A percentile compares a stretch with the other conserved stretches of the same genome.
These are phyloP conservation scores for Abrus pulchellus DNA, from an alignment of 306 rosid species.

Conservation along the genomic window DNA sequence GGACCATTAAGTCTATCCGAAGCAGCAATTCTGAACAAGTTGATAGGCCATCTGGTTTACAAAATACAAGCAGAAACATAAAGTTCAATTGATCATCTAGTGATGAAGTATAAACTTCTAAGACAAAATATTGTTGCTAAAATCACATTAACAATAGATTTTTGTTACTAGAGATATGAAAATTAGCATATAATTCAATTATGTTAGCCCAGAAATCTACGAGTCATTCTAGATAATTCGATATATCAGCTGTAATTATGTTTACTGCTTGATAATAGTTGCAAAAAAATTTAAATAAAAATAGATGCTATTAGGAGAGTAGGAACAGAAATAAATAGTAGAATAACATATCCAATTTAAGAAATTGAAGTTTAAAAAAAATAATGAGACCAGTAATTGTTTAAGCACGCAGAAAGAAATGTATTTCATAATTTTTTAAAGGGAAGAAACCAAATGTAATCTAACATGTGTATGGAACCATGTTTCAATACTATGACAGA, in stretches of 20 bases:
- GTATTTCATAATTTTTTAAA: background rate
- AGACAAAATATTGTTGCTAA: background rate
- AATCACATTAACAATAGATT: slow-evolving; percentile 10
- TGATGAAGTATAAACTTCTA: slow-evolving; percentile 14
- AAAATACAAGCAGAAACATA: slow-evolving; percentile 48
- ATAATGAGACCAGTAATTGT: background rate
- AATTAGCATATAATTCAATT: background rate
- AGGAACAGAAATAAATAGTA: background rate
- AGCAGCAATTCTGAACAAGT: slow-evolving; percentile 75
- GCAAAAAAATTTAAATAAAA: background rate
- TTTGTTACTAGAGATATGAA: slow-evolving; percentile 9
- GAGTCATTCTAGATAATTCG: slow-evolving; percentile 13
- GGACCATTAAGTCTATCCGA: slow-evolving; percentile 88
- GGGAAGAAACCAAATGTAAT: slow-evolving; percentile 27
- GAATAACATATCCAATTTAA: background rate
- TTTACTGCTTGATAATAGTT: background rate
- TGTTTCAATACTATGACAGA: background rate
- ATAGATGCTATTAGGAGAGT: slow-evolving; percentile 2
- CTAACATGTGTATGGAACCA: background rate
- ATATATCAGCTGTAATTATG: background rate
- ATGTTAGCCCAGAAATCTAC: slow-evolving; percentile 14
- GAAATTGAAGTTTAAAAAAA: background rate
- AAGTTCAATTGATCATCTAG: slow-evolving; percentile 40
- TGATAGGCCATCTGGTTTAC: slow-evolving; percentile 71
- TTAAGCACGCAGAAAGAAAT: slow-evolving; percentile 15